Percentiles rank a stretch among this genome's conserved stretches.
Conservation (phyloP, 179 eudicot species). For the Dionaea muscipula region DNA sequence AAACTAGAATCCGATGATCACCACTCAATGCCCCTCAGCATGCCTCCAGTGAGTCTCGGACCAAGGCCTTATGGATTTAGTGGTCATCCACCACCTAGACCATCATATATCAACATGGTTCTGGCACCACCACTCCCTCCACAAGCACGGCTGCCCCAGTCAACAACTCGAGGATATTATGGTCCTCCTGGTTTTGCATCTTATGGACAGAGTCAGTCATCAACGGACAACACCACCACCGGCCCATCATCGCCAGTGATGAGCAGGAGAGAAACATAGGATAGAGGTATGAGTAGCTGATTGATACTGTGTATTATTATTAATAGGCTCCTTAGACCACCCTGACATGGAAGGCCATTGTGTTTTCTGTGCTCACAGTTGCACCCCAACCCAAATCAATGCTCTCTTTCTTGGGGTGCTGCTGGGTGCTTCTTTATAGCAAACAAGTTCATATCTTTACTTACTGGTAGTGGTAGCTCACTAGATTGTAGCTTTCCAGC, state of each 20-base stretch:
- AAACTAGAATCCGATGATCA: constrained; percentile 36
- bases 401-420: no score
- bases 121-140: constrained; percentile 27
- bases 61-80: constrained; percentile 41
- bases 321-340: no score
- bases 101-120: constrained; percentile 37
- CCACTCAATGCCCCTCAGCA: constrained; percentile 17
- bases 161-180: constrained; percentile 44
- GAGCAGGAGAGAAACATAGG: not conserved
- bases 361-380: no score
- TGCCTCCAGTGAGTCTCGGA: constrained; percentile 23
- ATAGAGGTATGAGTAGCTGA: not conserved
- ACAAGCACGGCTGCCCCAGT: constrained; percentile 37
- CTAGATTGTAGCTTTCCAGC: no score
- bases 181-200: constrained; percentile 57
- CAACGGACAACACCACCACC: constrained; percentile 59
- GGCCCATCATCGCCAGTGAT: constrained; percentile 43
- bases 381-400: no score
- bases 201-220: constrained; percentile 56
- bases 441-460: no score
- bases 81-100: constrained; percentile 42
- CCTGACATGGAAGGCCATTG: no score
- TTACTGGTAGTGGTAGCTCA: no score
- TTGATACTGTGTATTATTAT: no score
- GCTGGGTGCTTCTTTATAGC: no score